Evolutionary conservation across 2,329 filamentous ascomycete genomes (phyloP).

Genomic region (Pseudogymnoascus destructans): DNA sequence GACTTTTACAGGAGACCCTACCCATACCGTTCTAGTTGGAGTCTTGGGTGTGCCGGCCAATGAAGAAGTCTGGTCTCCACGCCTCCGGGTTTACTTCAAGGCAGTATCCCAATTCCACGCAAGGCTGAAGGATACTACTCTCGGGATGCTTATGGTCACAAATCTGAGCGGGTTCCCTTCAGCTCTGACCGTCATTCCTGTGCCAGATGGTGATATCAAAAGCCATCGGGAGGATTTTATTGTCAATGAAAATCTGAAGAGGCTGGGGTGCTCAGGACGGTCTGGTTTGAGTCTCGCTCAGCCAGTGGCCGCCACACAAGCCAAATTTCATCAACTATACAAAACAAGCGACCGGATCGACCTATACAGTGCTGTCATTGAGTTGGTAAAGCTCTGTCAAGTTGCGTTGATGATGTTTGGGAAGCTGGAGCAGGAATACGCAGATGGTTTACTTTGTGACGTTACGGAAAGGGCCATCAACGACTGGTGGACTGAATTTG

Average conservation of each 20-base stretch:
- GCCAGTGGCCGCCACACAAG: slow-evolving; percentile 68
- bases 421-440: slow-evolving; percentile 75
- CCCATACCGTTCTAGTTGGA: slow-evolving; percentile 64
- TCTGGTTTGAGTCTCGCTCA: slow-evolving; percentile 69
- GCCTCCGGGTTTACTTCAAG: slow-evolving; percentile 71
- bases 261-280: slow-evolving; percentile 80
- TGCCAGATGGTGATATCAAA: slow-evolving; percentile 74
- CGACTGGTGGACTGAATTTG: slow-evolving; percentile 94
- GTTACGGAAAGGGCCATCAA: slow-evolving; percentile 79
- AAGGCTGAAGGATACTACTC: slow-evolving; percentile 62
- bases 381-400: slow-evolving; percentile 85
- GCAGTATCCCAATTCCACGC: slow-evolving; percentile 78
- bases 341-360: slow-evolving; percentile 72
- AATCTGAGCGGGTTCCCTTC: slow-evolving; percentile 89
- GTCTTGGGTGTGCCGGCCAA: slow-evolving; percentile 74
- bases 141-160: slow-evolving; percentile 85
- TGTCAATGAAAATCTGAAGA: slow-evolving; percentile 87
- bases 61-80: slow-evolving; percentile 64
- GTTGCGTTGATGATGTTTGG: slow-evolving; percentile 78
- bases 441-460: slow-evolving; percentile 86
- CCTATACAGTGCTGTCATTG: slow-evolving; percentile 65
- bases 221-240: slow-evolving; percentile 75
- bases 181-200: slow-evolving; percentile 76
- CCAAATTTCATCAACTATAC: slow-evolving; percentile 88
- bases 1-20: slow-evolving; percentile 79